phyloP scores from a whole-genome alignment of 306 rosid species.

The Vigna unguiculata region DNA sequence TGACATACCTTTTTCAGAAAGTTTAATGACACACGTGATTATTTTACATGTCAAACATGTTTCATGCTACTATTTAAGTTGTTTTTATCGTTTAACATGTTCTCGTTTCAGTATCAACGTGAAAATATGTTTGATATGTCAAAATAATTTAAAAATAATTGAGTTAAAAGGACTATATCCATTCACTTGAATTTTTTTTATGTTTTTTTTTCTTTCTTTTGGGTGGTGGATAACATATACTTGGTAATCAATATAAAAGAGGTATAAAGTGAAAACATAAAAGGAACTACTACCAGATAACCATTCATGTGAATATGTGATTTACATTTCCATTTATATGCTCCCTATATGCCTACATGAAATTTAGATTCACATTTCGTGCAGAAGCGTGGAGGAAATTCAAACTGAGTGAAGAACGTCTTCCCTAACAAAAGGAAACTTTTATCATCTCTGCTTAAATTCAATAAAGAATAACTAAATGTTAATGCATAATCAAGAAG shows the following conservation, averaged over 20 bases:
- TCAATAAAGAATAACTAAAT: conserved; percentile 24
- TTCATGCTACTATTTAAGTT: too few relatives aligned
- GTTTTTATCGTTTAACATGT: too few relatives aligned
- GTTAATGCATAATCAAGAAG: conserved; percentile 14
- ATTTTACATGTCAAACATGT: too few relatives aligned
- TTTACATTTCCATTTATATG: neutral
- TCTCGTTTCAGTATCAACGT: too few relatives aligned
- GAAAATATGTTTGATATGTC: too few relatives aligned
- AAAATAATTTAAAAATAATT: too few relatives aligned
- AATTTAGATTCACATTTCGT: neutral
- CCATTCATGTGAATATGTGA: neutral
- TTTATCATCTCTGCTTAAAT: neutral
- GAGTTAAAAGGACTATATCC: too few relatives aligned
- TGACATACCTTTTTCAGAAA: neutral
- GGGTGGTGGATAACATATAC: neutral
- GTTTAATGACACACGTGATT: neutral
- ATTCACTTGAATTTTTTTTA: too few relatives aligned
- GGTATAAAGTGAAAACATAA: neutral
- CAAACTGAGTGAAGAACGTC: conserved; percentile 21
- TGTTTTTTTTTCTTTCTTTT: neutral
- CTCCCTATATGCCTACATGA: neutral
- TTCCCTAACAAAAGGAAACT: neutral
- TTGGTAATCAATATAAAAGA: neutral
- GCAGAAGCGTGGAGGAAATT: conserved; percentile 1
- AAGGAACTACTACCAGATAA: conserved; percentile 3